Base-by-base conservation (phyloP, 352 stramenopile species). In the Globisporangium recalcitrans region DNA sequence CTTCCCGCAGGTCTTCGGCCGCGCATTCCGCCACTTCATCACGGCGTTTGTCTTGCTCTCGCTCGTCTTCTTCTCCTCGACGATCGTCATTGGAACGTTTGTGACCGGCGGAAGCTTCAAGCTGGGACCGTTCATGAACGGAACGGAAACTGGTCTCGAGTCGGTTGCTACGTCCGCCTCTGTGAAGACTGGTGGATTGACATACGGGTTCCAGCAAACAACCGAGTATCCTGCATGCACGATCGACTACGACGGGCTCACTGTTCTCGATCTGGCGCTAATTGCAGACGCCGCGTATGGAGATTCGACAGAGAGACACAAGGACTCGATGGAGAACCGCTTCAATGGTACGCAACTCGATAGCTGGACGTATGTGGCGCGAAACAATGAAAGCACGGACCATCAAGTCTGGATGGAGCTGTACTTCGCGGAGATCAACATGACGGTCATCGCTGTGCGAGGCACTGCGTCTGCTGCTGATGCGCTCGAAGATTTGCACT, bases 321-420 rank as follows among this genome's bases (percentile, higher is more conserved):
- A 80, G 56, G 38, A 69, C 40, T 72, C 72, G 26, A 71, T 94
- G 34, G 67, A 74, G 31, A 84, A 94, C 58, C 81, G 81, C 51
- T 91, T 94, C 61, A 88, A 92, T 44, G 83, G 83, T 51, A 94
- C 85, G 1, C 69, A 71, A 47, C 63, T 94, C 16, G 69, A 67
- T 24, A 72, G 90, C 59, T 94, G 78, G 78, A 68, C 87, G 62
- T 91, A 91, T 59, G 75, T 88, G 34, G 64, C 73, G 44, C 82
- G 78, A 53, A 93, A 90, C 52, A 88, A 92, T 67, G 72, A 89
- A 38, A 77, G 64, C 32, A 73, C 67, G 9, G 82, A 90, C 63
- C 78, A 89, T 51, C 85, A 93, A 58, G 72, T 80, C 3, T 94
- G 85, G 85, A 79, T 91, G 67, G 78, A 94, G 54, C 73, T 94